phyloP scores from a whole-genome alignment of 305 asterid species.

The Withania somnifera region DNA sequence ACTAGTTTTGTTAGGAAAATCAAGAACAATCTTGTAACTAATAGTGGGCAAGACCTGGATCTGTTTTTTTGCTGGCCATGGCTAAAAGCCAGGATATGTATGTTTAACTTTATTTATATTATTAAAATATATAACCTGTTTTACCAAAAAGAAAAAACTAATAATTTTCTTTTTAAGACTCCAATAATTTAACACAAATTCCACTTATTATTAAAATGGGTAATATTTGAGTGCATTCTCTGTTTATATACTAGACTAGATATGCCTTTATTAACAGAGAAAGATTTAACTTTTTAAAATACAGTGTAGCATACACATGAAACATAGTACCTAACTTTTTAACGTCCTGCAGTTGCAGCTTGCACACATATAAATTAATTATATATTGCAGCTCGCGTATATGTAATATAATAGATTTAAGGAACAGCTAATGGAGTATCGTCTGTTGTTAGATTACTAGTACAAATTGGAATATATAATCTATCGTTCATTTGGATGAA shows the following conservation, averaged over 20 bases:
- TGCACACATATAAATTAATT: background rate
- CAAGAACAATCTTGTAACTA: no score
- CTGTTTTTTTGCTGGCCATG: no score
- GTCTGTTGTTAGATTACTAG: background rate
- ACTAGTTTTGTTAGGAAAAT: no score
- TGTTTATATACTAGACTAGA: background rate
- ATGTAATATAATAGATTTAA: background rate
- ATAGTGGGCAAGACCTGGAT: no score
- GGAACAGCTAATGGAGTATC: background rate
- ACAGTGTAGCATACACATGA: background rate
- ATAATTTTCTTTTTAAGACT: background rate
- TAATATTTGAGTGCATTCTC: background rate
- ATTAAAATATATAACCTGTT: no score
- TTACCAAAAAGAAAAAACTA: no score
- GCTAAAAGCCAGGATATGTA: no score
- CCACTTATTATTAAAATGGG: background rate
- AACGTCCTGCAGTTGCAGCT: background rate
- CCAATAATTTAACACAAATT: background rate
- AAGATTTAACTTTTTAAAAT: background rate
- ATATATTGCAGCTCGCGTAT: background rate
- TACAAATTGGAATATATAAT: background rate
- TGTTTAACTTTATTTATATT: no score
- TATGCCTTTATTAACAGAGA: background rate
- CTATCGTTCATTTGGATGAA: background rate
- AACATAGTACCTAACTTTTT: background rate